Percentiles rank a stretch among this genome's conserved stretches.
These are phyloP conservation scores for Cystobasidium sp. DNA, from an alignment of 1,284 basidiomycete genomes.

Conservation along the genomic window DNA sequence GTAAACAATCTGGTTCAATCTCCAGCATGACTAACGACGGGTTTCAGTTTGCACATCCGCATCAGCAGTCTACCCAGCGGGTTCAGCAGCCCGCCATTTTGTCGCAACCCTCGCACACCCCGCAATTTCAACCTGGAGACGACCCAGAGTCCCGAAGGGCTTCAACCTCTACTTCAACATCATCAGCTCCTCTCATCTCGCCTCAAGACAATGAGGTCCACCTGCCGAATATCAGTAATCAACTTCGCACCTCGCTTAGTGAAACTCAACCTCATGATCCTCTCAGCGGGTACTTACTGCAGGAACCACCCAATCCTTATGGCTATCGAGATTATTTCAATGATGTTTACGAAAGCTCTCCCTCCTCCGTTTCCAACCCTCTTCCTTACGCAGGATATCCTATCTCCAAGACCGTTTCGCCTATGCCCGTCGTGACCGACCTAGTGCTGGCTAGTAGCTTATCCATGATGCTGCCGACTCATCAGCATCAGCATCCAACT, in stretches of 20 bases:
- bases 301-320: neutral
- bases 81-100: neutral
- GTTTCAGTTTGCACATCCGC: neutral
- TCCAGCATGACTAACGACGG: neutral
- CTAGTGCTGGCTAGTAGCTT: neutral
- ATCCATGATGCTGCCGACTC: neutral
- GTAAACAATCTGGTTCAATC: too few relatives aligned
- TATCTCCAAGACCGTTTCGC: neutral
- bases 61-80: neutral
- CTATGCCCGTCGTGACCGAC: too few relatives aligned
- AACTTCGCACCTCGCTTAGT: neutral
- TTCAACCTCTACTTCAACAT: conserved; percentile 18
- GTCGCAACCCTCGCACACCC: neutral
- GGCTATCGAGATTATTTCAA: conserved; percentile 19
- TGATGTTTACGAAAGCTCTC: neutral
- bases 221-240: neutral
- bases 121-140: neutral
- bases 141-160: conserved; percentile 31
- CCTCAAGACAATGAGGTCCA: neutral
- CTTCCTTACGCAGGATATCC: neutral
- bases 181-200: conserved; percentile 9
- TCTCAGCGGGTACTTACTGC: neutral
- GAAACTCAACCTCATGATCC: neutral
- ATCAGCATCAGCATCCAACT: neutral
- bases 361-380: neutral